phyloP scores from a whole-genome alignment of 2,329 filamentous ascomycete species.

The Talaromyces pinophilus region DNA sequence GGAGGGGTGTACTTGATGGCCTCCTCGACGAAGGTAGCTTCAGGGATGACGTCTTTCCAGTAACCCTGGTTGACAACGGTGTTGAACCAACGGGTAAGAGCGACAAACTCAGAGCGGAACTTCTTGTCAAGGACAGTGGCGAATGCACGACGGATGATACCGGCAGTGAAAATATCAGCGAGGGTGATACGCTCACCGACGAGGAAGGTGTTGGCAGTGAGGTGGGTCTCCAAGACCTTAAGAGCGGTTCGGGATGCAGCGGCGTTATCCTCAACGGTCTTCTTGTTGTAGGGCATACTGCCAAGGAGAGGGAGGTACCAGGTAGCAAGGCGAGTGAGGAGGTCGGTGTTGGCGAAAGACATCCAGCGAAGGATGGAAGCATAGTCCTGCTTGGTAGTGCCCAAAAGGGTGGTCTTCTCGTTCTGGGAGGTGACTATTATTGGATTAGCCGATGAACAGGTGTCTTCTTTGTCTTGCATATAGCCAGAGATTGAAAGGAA shows the following conservation, averaged over 20 bases:
- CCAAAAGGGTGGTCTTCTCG: slow-evolving; percentile 98
- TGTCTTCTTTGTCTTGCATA: not conserved
- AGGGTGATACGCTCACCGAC: slow-evolving; percentile 97
- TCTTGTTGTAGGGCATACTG: slow-evolving; percentile 92
- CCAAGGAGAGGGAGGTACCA: slow-evolving; percentile 90
- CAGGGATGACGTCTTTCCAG: slow-evolving; percentile 76
- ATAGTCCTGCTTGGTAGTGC: slow-evolving; percentile 99
- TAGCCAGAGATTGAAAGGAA: not conserved
- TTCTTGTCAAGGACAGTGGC: slow-evolving; percentile 91
- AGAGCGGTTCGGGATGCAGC: slow-evolving; percentile 70
- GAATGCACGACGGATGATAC: slow-evolving; percentile 83
- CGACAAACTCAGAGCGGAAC: slow-evolving; percentile 81
- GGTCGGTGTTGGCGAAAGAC: slow-evolving; percentile 91
- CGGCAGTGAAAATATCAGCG: slow-evolving; percentile 83
- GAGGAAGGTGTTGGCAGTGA: slow-evolving; percentile 91
- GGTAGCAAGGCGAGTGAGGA: slow-evolving; percentile 69
- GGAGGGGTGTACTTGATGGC: slow-evolving; percentile 71
- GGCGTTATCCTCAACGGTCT: slow-evolving; percentile 78
- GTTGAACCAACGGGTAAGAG: slow-evolving; percentile 89
- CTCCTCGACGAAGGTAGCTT: slow-evolving; percentile 78
- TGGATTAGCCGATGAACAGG: slow-evolving; percentile 26
- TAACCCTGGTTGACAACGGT: slow-evolving; percentile 91
- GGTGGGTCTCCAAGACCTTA: slow-evolving; percentile 78
- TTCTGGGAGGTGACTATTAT: slow-evolving; percentile 92
- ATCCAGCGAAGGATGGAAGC: slow-evolving; percentile 98